A percentile compares a stretch with the other conserved stretches of the same genome.
Evolutionary conservation across 495 filamentous ascomycete genomes (phyloP).

Genomic region (Elaphomyces granulatus): DNA sequence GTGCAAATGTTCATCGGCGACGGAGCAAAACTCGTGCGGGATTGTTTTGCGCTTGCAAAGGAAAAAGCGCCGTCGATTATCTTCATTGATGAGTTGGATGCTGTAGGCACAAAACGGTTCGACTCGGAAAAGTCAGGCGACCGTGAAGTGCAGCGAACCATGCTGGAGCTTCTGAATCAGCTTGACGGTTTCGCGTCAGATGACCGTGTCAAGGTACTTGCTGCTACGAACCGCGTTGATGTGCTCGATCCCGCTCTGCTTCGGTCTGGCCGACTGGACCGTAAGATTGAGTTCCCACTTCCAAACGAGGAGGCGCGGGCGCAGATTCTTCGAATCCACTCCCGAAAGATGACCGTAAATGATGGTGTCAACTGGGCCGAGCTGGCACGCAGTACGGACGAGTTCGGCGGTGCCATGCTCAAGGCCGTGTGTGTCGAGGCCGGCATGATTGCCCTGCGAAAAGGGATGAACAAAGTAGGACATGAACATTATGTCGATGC

Average conservation of each 20-base stretch:
- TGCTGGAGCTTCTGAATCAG: constrained; percentile 98
- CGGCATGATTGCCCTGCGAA: constrained; percentile 94
- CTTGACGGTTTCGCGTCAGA: constrained; percentile 98
- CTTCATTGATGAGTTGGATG: constrained; percentile 98
- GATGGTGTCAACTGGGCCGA: constrained; percentile 92
- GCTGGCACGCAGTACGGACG: constrained; percentile 91
- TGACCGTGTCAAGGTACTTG: constrained; percentile 96
- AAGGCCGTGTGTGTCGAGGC: constrained; percentile 99
- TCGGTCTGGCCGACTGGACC: constrained; percentile 85
- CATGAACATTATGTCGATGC: constrained; percentile 99
- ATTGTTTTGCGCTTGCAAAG: constrained; percentile 94
- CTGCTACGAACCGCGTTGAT: constrained; percentile 95
- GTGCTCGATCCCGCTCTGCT: constrained; percentile 92
- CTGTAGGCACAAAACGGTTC: constrained; percentile 96
- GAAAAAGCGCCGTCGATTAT: constrained; percentile 98
- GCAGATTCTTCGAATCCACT: constrained; percentile 95
- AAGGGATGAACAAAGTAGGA: constrained; percentile 82
- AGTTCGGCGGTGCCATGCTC: constrained; percentile 93
- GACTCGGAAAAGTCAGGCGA: constrained; percentile 98
- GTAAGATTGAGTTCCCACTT: constrained; percentile 98
- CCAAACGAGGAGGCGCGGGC: constrained; percentile 98
- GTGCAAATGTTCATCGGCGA: constrained; percentile 99
- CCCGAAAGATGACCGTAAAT: constrained; percentile 95
- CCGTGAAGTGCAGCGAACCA: constrained; percentile 94
- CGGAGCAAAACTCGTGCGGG: constrained; percentile 92